phyloP scores from a whole-genome alignment of 192 early-diverging fungal species.

The Kickxella alabastrina region DNA sequence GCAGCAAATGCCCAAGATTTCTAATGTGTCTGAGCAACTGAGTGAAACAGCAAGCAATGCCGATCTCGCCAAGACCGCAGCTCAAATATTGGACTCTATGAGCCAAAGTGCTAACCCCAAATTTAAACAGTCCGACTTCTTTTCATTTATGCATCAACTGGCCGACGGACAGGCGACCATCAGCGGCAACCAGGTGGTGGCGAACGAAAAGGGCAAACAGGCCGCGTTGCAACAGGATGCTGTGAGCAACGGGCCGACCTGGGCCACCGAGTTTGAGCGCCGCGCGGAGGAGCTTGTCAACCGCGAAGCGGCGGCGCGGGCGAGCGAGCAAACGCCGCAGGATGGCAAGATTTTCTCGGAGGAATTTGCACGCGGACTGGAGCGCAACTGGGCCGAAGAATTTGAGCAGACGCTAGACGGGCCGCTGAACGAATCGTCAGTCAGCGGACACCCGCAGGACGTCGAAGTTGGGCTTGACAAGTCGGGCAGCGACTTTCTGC shows the following conservation, averaged over 20 bases:
- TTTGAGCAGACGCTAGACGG: constrained; percentile 54
- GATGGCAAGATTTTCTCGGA: constrained; percentile 54
- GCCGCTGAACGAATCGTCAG: constrained; percentile 39
- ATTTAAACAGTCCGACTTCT: constrained; percentile 87
- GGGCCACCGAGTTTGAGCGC: constrained; percentile 70
- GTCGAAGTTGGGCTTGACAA: constrained; percentile 56
- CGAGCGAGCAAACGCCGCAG: constrained; percentile 27
- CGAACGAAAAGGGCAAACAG: constrained; percentile 36
- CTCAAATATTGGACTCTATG: constrained; percentile 74
- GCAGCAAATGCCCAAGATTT: no score
- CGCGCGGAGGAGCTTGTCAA: constrained; percentile 52
- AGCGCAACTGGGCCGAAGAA: constrained; percentile 59
- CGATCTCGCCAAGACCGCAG: constrained; percentile 77
- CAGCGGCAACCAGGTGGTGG: constrained; percentile 78
- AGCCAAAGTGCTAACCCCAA: constrained; percentile 80
- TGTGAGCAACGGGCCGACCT: constrained; percentile 51
- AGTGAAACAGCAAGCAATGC: constrained; percentile 51
- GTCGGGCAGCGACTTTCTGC: constrained; percentile 51
- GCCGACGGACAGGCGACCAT: constrained; percentile 84
- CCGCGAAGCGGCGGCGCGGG: constrained; percentile 35
- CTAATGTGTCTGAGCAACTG: no score
- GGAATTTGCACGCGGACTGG: constrained; percentile 56
- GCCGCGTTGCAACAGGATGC: constrained; percentile 23
- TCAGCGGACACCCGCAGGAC: constrained; percentile 51
- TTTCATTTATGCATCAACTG: constrained; percentile 90